phyloP scores from a whole-genome alignment of 2,329 filamentous ascomycete species.

The Aspergillus sp. region DNA sequence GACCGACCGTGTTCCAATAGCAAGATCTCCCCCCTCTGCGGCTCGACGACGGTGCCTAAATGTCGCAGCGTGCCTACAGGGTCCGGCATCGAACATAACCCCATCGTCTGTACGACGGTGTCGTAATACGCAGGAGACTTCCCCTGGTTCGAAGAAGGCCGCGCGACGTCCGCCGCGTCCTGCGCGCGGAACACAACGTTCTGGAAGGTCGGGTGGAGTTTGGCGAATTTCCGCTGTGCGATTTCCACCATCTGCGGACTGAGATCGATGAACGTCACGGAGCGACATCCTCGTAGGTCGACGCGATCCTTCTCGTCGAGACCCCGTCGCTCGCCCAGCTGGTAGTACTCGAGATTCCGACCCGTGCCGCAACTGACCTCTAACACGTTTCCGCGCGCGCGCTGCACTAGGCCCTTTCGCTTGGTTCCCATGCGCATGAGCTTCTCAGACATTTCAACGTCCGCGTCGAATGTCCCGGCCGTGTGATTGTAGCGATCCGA shows the following conservation, averaged over 20 bases:
- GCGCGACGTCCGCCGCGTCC: slow-evolving; percentile 34
- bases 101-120: slow-evolving; percentile 52
- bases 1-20: slow-evolving; percentile 52
- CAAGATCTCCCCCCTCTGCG: slow-evolving; percentile 42
- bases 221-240: slow-evolving; percentile 44
- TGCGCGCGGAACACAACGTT: slow-evolving; percentile 35
- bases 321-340: slow-evolving; percentile 36
- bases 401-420: slow-evolving; percentile 42
- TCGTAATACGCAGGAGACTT: slow-evolving; percentile 36
- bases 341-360: slow-evolving; percentile 48
- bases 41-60: slow-evolving; percentile 40
- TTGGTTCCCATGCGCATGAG: slow-evolving; percentile 42
- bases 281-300: slow-evolving; percentile 36
- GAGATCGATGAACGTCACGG: slow-evolving; percentile 49
- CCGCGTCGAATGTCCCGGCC: slow-evolving; percentile 45
- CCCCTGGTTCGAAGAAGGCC: slow-evolving; percentile 6
- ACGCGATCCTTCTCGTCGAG: slow-evolving; percentile 31
- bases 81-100: slow-evolving; percentile 48
- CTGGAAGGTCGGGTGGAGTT: slow-evolving; percentile 32
- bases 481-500: slow-evolving; percentile 48
- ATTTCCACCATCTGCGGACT: slow-evolving; percentile 50
- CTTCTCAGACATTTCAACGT: slow-evolving; percentile 46
- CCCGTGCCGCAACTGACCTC: slow-evolving; percentile 54
- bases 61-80: slow-evolving; percentile 44
- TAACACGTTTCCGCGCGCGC: slow-evolving; percentile 47